Base-by-base conservation (phyloP, 2,329 filamentous ascomycete genomes). In the Cladosporium sp. region DNA sequence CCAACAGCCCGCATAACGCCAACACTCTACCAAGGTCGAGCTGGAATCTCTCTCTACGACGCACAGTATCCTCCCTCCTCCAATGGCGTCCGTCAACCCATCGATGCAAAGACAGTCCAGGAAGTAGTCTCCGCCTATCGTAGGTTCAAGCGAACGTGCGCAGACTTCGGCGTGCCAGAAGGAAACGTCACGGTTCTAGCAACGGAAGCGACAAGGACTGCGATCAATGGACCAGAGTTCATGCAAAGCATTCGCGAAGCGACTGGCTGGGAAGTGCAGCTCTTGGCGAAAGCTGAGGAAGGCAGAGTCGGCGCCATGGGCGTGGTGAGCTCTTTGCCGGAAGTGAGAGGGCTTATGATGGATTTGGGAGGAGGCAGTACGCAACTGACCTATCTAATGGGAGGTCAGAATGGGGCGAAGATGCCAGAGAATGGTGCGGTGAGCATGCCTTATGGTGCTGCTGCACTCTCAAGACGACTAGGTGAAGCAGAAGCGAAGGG, bases 171-270 rank as follows among this genome's bases (percentile, higher is more conserved):
- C 17, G 90, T 96, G 0, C 83, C 83, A 0, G 69, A 78, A 0
- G 28, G 57, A n/a, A 85, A 91, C 62, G 83, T 93, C 59, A 82
- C 83, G 19, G 83, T 96, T 9, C 83, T 97, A 40, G 92, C 91
- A 19, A 97, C 92, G 0, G 92, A 96, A 72, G 92, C 92, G 3
- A 94, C 92, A 70, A 85, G 92, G 44, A 89, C 85, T 22, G 90
- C 92, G 5, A 73, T 82, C 58, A 97, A 97, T 67, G 85, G 86
- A 0, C 77, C 77, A 19, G 81, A 84, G 1, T 90, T 94, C 73
- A 78, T 89, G 1, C 70, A 75, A 0, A 79, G 80, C 32, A 92
- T 97, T 61, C 77, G 80, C 42, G 70, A 77, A 2, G 76, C 77
- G 2, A 87, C 86, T 0, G 88, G 85, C 1, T 85, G 91, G 74